Conservation (phyloP, 2,329 filamentous ascomycete species). For the Lachnellula cervina region DNA sequence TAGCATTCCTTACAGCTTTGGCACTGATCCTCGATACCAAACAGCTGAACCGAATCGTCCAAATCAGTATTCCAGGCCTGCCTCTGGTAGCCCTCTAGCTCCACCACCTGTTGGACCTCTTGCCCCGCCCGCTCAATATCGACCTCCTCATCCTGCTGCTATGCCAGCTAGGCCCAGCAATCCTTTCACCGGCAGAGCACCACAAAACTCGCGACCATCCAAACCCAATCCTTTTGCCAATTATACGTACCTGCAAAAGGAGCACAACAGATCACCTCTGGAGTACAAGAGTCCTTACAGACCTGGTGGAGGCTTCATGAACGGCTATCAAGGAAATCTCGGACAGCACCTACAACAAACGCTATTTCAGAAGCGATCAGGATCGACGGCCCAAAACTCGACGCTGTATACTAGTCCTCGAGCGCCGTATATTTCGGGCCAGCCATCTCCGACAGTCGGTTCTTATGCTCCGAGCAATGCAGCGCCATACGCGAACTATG, state of each 20-base stretch:
- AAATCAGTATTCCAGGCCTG: neutral
- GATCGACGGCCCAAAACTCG: conserved; percentile 6
- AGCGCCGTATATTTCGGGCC: conserved; percentile 11
- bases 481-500: conserved; percentile 4
- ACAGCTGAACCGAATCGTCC: neutral
- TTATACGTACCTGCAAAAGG: conserved; percentile 51
- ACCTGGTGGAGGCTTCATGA: conserved; percentile 52
- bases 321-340: conserved; percentile 50
- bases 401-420: conserved; percentile 4
- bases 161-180: conserved; percentile 20
- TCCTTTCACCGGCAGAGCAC: conserved; percentile 21
- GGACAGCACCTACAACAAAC: conserved; percentile 27
- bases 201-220: conserved; percentile 12
- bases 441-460: neutral
- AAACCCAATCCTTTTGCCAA: conserved; percentile 27
- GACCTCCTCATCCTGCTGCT: conserved; percentile 9
- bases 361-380: conserved; percentile 20
- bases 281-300: conserved; percentile 58
- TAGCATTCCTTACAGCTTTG: conserved; percentile 21
- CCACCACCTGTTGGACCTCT: neutral
- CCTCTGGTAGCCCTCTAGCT: neutral
- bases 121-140: conserved; percentile 16
- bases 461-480: conserved; percentile 1
- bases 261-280: conserved; percentile 53
- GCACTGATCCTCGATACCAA: conserved; percentile 29